Percentiles rank a stretch among this genome's conserved stretches.
These are phyloP conservation scores for Phytophthora cryptogea DNA, from an alignment of 352 stramenopile genomes.

Conservation along the genomic window DNA sequence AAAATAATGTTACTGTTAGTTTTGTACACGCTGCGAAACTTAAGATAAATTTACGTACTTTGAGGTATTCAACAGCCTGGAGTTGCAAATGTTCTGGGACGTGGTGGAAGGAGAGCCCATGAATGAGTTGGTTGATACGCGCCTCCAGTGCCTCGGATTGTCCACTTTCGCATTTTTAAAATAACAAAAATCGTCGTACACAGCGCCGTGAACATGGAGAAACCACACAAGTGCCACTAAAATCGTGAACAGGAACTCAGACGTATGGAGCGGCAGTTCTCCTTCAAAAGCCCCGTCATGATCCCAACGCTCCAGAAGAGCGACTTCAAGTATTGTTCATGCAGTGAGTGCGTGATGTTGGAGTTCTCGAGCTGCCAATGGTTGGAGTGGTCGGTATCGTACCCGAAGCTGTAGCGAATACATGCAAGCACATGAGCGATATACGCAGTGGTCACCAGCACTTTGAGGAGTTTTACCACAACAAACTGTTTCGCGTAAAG, in stretches of 20 bases:
- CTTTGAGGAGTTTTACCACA: slow-evolving; percentile 47
- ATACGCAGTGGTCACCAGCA: slow-evolving; percentile 53
- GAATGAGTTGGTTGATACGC: slow-evolving; percentile 73
- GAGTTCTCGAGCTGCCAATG: too few relatives aligned
- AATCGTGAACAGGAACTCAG: slow-evolving; percentile 69
- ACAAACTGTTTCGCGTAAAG: slow-evolving; percentile 72
- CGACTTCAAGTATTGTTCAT: slow-evolving; percentile 50
- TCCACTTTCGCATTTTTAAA: slow-evolving; percentile 76
- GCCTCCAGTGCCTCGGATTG: slow-evolving; percentile 60
- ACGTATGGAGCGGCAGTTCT: slow-evolving; percentile 48
- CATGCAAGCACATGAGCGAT: slow-evolving; percentile 66
- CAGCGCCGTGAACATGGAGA: slow-evolving; percentile 70
- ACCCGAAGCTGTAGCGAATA: slow-evolving; percentile 63
- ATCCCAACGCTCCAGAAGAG: slow-evolving; percentile 75
- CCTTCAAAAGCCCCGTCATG: slow-evolving; percentile 72
- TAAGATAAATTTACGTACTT: slow-evolving; percentile 26
- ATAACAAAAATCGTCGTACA: slow-evolving; percentile 82
- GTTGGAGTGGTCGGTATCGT: too few relatives aligned
- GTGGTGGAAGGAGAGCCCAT: slow-evolving; percentile 68
- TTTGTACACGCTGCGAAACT: not conserved
- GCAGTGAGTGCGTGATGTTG: slow-evolving; percentile 46
- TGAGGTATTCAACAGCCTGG: slow-evolving; percentile 71
- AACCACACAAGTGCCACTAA: slow-evolving; percentile 63
- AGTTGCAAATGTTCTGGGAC: slow-evolving; percentile 59
- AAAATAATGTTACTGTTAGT: not conserved